A percentile compares a stretch with the other conserved stretches of the same genome.
Conservation (phyloP, 768 basidiomycete species). For the Sarcomyxa edulis region DNA sequence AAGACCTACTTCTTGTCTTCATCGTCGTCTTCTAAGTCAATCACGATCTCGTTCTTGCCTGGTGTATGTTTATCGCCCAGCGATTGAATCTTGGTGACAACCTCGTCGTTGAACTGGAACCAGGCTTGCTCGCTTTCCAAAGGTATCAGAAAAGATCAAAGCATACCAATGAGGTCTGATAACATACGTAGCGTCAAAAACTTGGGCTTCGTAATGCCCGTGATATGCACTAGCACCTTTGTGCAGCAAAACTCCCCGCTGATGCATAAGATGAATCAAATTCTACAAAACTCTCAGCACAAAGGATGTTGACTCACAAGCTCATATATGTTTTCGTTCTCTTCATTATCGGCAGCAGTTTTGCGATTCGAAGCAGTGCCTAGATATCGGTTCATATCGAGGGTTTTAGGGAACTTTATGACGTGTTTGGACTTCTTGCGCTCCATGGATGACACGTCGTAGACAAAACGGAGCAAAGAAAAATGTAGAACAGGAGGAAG, state of each 20-base stretch:
- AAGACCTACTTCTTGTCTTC: constrained; percentile 13
- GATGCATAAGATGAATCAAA: no score
- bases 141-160: constrained; percentile 6
- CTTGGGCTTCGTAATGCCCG: constrained; percentile 86
- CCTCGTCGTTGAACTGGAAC: constrained; percentile 93
- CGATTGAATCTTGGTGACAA: constrained; percentile 57
- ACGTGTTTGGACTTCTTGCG: constrained; percentile 84
- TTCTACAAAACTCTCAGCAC: no score
- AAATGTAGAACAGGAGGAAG: constrained; percentile 90
- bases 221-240: constrained; percentile 91
- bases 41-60: constrained; percentile 21
- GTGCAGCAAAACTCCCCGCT: constrained; percentile 80
- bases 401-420: constrained; percentile 67
- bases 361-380: constrained; percentile 21
- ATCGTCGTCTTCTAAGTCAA: constrained; percentile 18
- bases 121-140: constrained; percentile 57
- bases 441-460: constrained; percentile 69
- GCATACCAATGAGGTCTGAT: not conserved
- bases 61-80: constrained; percentile 40
- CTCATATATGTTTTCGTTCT: constrained; percentile 54
- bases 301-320: no score
- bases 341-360: constrained; percentile 7
- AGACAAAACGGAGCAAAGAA: constrained; percentile 90
- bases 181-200: constrained; percentile 64
- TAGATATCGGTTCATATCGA: constrained; percentile 73